A percentile compares a stretch with the other conserved stretches of the same genome.
phyloP scores from a whole-genome alignment of 2,329 filamentous ascomycete species.

The Fusarium ramigenum region DNA sequence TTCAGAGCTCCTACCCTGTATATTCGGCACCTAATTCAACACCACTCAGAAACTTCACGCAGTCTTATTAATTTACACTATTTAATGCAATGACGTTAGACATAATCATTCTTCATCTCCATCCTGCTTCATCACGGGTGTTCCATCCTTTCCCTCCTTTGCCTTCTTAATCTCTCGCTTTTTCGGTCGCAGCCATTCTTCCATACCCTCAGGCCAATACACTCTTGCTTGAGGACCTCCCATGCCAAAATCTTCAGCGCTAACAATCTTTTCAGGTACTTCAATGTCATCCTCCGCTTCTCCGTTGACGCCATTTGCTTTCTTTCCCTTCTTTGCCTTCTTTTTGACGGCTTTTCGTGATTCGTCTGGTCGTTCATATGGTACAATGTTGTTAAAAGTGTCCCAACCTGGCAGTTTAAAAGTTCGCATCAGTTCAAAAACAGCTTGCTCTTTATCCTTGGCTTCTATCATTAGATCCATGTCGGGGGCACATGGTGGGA shows the following conservation, averaged over 20 bases:
- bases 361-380: conserved; percentile 80
- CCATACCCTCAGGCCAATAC: conserved; percentile 90
- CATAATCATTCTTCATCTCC: background rate
- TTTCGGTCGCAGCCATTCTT: conserved; percentile 86
- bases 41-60: background rate
- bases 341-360: conserved; percentile 59
- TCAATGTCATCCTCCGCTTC: conserved; percentile 53
- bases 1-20: conserved; percentile 15
- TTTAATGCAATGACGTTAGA: background rate
- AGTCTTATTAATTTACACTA: background rate
- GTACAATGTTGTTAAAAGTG: conserved; percentile 78
- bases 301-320: conserved; percentile 44
- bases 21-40: background rate
- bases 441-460: conserved; percentile 97
- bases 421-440: conserved; percentile 91
- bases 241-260: conserved; percentile 81
- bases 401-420: conserved; percentile 86
- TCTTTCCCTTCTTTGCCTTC: conserved; percentile 51
- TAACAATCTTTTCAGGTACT: conserved; percentile 57
- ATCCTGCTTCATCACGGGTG: conserved; percentile 32
- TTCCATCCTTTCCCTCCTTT: conserved; percentile 45
- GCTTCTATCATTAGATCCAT: conserved; percentile 99
- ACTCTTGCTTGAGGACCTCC: conserved; percentile 83
- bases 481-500: conserved; percentile 82
- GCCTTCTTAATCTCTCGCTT: conserved; percentile 72